A percentile compares a stretch with the other conserved stretches of the same genome.
Evolutionary conservation across 352 stramenopile genomes (phyloP).

Genomic region (Halophytophthora batemanensis): DNA sequence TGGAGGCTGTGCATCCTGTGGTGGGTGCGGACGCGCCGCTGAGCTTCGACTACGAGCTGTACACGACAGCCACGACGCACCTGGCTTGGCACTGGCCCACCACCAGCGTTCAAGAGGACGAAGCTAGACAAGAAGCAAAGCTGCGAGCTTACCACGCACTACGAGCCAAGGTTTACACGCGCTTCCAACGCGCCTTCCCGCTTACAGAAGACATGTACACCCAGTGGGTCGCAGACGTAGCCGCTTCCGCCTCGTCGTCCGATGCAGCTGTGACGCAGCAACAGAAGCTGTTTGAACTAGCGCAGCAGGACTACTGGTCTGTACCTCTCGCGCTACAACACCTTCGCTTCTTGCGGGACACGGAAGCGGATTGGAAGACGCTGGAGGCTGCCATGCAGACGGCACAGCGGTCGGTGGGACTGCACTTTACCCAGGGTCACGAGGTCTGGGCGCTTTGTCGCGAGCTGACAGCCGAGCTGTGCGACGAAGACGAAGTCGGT

Average conservation of each 20-base stretch:
- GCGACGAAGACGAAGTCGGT: conserved; percentile 19
- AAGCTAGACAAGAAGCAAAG: conserved; percentile 5
- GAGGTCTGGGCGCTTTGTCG: conserved; percentile 60
- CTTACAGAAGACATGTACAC: conserved; percentile 54
- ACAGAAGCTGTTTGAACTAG: conserved; percentile 37
- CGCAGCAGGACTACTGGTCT: conserved; percentile 52
- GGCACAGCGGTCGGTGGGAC: conserved; percentile 32
- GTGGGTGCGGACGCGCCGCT: conserved; percentile 5
- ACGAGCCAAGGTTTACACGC: conserved; percentile 30
- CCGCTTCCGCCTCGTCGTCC: conserved; percentile 1
- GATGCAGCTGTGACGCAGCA: conserved; percentile 9
- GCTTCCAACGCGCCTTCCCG: conserved; percentile 55
- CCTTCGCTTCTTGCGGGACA: conserved; percentile 36
- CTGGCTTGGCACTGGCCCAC: conserved; percentile 30
- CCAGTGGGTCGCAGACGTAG: conserved; percentile 46
- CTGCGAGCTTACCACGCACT: conserved; percentile 21
- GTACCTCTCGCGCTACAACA: conserved; percentile 41
- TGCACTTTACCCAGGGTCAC: conserved; percentile 56
- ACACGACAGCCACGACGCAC: conserved; percentile 29
- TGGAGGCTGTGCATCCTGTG: conserved; percentile 10
- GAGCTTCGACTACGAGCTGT: conserved; percentile 35
- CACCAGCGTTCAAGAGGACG: conserved; percentile 2
- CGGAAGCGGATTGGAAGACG: conserved; percentile 11
- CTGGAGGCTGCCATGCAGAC: conserved; percentile 30
- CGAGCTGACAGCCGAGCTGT: conserved; percentile 34